These are phyloP conservation scores for Leishmania braziliensis DNA, from an alignment of 208 protist species.

Conservation along the genomic window DNA sequence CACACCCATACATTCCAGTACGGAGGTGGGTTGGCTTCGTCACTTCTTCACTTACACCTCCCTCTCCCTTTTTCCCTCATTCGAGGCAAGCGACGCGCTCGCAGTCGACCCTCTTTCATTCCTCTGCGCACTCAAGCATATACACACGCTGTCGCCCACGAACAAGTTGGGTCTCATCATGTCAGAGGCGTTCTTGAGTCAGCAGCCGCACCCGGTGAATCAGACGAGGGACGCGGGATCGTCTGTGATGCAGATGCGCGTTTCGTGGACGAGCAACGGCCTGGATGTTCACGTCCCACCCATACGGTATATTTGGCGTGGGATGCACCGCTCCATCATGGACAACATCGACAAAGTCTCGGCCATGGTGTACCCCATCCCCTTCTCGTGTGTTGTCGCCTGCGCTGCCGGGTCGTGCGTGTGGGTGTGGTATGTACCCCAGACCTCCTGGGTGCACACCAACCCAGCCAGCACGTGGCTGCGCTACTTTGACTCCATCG, in stretches of 20 bases:
- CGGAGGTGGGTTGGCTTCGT: background rate
- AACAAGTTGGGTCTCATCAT: conserved; percentile 24
- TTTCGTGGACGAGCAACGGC: conserved; percentile 49
- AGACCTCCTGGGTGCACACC: conserved; percentile 37
- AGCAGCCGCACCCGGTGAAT: conserved; percentile 43
- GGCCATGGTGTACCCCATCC: conserved; percentile 60
- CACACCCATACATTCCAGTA: background rate
- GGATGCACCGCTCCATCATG: conserved; percentile 40
- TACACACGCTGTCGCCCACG: background rate
- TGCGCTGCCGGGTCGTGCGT: conserved; percentile 44
- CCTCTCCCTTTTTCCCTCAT: background rate
- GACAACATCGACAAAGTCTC: conserved; percentile 63
- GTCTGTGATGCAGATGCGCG: conserved; percentile 41
- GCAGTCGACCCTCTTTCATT: background rate
- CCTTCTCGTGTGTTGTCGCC: conserved; percentile 48
- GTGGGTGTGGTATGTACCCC: conserved; percentile 43
- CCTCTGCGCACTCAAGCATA: background rate
- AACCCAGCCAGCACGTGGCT: conserved; percentile 44
- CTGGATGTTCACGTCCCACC: conserved; percentile 80
- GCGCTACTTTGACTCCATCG: conserved; percentile 54
- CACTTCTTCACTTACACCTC: background rate
- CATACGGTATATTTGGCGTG: conserved; percentile 51
- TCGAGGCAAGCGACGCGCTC: background rate
- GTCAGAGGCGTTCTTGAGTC: conserved; percentile 65
- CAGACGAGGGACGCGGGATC: conserved; percentile 46